phyloP scores from a whole-genome alignment of 352 stramenopile species.

The Phytophthora sp. region DNA sequence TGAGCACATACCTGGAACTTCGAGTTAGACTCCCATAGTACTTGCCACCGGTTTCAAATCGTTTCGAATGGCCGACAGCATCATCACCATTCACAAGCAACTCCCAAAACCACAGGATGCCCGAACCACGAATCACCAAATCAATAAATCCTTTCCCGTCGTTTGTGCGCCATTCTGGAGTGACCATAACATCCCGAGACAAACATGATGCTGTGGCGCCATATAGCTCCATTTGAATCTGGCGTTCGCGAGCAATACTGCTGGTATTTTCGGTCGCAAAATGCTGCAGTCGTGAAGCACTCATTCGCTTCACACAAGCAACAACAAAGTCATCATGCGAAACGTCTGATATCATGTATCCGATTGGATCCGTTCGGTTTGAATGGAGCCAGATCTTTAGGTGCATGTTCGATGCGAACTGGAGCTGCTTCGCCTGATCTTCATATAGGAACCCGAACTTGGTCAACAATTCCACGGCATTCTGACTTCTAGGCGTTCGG shows the following conservation, averaged over 20 bases:
- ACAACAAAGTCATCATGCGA: slow-evolving; percentile 43
- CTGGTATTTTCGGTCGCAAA: slow-evolving; percentile 26
- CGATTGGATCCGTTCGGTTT: slow-evolving; percentile 32
- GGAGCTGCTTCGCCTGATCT: slow-evolving; percentile 15
- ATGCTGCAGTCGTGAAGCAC: slow-evolving; percentile 17
- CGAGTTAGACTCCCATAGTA: slow-evolving; percentile 21
- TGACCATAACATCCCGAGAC: slow-evolving; percentile 27
- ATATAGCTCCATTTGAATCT: slow-evolving; percentile 43
- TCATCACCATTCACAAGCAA: slow-evolving; percentile 37
- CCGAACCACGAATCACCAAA: slow-evolving; percentile 31
- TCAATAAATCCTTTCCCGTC: slow-evolving; percentile 37
- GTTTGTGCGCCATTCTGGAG: slow-evolving; percentile 21
- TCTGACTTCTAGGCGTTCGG: slow-evolving; percentile 22
- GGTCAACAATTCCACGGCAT: slow-evolving; percentile 38
- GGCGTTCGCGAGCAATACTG: slow-evolving; percentile 25
- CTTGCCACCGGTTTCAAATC: slow-evolving; percentile 28
- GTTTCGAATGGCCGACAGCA: slow-evolving; percentile 16
- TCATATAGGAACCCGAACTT: slow-evolving; percentile 29
- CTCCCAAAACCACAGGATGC: slow-evolving; percentile 30
- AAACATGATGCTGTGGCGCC: slow-evolving; percentile 21
- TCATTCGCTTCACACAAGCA: slow-evolving; percentile 29
- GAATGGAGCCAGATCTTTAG: slow-evolving; percentile 35
- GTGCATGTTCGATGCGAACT: slow-evolving; percentile 37
- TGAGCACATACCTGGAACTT: slow-evolving; percentile 34
- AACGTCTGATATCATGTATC: slow-evolving; percentile 31